A percentile compares a stretch with the other conserved stretches of the same genome.
These are phyloP conservation scores for Linum tenue DNA, from an alignment of 345 rosid species.

Conservation along the genomic window DNA sequence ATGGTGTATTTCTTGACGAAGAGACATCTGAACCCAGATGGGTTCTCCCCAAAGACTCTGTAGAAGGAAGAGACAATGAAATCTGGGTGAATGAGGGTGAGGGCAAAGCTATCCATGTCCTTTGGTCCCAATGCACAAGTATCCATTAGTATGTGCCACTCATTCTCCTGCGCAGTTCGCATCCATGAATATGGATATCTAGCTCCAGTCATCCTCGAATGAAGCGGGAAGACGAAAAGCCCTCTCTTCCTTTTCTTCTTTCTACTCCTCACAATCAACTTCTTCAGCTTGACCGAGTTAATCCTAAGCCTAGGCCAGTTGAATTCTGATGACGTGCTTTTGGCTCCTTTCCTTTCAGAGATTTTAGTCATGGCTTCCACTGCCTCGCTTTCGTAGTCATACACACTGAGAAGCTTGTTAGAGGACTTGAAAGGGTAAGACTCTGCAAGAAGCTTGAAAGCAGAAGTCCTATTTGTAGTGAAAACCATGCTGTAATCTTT, in stretches of 20 bases:
- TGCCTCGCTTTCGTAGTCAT: conserved; percentile 85
- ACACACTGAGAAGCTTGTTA: conserved; percentile 62
- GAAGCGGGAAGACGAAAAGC: conserved; percentile 77
- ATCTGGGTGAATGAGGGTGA: conserved; percentile 74
- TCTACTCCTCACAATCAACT: conserved; percentile 50
- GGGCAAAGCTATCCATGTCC: conserved; percentile 92
- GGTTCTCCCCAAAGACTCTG: conserved; percentile 86
- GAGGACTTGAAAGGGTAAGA: conserved; percentile 69
- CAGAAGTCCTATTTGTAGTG: conserved; percentile 84
- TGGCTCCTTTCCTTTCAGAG: conserved; percentile 70
- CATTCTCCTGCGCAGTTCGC: conserved; percentile 78
- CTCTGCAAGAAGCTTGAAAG: conserved; percentile 80
- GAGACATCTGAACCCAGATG: conserved; percentile 91
- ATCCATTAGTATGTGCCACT: conserved; percentile 84
- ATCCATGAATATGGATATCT: conserved; percentile 89
- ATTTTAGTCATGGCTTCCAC: conserved; percentile 53
- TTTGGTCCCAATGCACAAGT: conserved; percentile 90
- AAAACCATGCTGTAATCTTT: conserved; percentile 78
- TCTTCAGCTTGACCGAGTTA: conserved; percentile 49
- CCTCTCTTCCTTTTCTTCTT: conserved; percentile 55
- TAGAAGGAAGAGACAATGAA: conserved; percentile 82
- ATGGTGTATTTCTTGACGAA: conserved; percentile 71
- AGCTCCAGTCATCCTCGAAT: conserved; percentile 81
- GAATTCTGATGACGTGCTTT: conserved; percentile 67
- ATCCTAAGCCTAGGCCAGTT: conserved; percentile 84